Percentiles rank a stretch among this genome's conserved stretches.
Evolutionary conservation across 352 stramenopile species (phyloP).

Genomic region (Globisporangium radiosum): DNA sequence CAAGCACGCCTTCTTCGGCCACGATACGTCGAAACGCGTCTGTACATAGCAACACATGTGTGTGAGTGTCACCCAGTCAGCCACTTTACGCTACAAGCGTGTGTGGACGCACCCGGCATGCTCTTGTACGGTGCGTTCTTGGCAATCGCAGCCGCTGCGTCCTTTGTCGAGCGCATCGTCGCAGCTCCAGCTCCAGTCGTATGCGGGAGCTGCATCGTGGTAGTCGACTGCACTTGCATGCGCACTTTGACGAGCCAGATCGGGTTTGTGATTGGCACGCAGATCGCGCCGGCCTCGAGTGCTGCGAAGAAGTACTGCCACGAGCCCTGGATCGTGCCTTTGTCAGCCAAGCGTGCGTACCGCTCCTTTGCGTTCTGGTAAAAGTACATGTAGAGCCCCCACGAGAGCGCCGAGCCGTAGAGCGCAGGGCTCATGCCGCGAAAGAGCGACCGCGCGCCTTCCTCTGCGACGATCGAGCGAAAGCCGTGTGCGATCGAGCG

Average conservation of each 20-base stretch:
- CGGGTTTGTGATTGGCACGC: slow-evolving; percentile 96
- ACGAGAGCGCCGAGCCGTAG: slow-evolving; percentile 93
- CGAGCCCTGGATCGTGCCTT: slow-evolving; percentile 64
- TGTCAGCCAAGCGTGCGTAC: slow-evolving; percentile 64
- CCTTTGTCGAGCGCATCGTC: slow-evolving; percentile 25
- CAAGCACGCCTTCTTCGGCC: slow-evolving; percentile 89
- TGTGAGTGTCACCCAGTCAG: not conserved
- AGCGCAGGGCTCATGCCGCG: slow-evolving; percentile 93
- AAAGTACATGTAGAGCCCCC: slow-evolving; percentile 98
- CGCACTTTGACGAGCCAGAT: slow-evolving; percentile 98
- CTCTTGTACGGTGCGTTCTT: slow-evolving; percentile 63
- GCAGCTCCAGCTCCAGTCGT: slow-evolving; percentile 3
- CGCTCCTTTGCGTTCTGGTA: slow-evolving; percentile 95
- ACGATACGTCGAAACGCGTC: slow-evolving; percentile 94
- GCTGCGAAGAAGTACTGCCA: slow-evolving; percentile 82
- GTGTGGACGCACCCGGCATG: slow-evolving; percentile 30
- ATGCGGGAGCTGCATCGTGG: slow-evolving; percentile 27
- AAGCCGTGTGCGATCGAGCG: slow-evolving; percentile 67
- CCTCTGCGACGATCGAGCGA: slow-evolving; percentile 70
- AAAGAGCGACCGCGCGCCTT: slow-evolving; percentile 89
- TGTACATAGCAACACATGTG: slow-evolving; percentile 8
- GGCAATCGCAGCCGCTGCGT: slow-evolving; percentile 40
- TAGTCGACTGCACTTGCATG: slow-evolving; percentile 88
- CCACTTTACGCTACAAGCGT: not conserved
- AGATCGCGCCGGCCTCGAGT: slow-evolving; percentile 80